Conservation (phyloP, 352 stramenopile genomes). For the Phytophthora syringae region DNA sequence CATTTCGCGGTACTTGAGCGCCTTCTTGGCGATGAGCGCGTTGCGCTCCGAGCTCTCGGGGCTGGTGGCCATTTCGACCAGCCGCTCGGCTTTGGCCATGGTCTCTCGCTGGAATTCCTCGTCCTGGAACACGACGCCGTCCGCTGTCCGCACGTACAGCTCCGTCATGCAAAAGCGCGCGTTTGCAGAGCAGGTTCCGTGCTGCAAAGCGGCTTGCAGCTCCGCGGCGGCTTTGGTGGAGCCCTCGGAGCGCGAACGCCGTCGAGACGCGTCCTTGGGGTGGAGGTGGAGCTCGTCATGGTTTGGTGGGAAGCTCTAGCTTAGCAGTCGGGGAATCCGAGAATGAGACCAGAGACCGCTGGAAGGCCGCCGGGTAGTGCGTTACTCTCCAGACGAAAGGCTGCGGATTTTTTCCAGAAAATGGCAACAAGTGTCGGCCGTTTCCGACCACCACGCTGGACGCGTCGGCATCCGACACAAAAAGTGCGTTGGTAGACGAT, state of each 20-base stretch:
- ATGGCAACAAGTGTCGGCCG: slow-evolving; percentile 4
- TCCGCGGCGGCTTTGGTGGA: slow-evolving; percentile 15
- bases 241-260: slow-evolving; percentile 33
- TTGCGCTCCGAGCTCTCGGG: slow-evolving; percentile 40
- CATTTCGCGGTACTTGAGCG: slow-evolving; percentile 41
- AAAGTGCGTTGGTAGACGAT: too few relatives aligned
- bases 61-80: slow-evolving; percentile 32
- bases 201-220: slow-evolving; percentile 11
- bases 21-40: slow-evolving; percentile 40
- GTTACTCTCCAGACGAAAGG: slow-evolving; percentile 26
- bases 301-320: not conserved
- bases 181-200: not conserved
- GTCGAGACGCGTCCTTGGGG: slow-evolving; percentile 4
- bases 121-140: slow-evolving; percentile 40
- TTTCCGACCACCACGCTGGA: slow-evolving; percentile 5
- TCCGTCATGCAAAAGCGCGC: slow-evolving; percentile 22
- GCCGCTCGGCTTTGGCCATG: slow-evolving; percentile 31
- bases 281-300: slow-evolving; percentile 13
- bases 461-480: not conserved
- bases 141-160: slow-evolving; percentile 32
- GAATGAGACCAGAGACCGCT: slow-evolving; percentile 22
- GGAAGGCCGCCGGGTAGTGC: slow-evolving; percentile 10
- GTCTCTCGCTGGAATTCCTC: slow-evolving; percentile 38
- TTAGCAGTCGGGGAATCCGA: slow-evolving; percentile 18
- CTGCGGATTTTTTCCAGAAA: slow-evolving; percentile 28